A percentile compares a stretch with the other conserved stretches of the same genome.
phyloP scores from a whole-genome alignment of 176 grass and related monocot genomes.

The Hyparrhenia diplandra region DNA sequence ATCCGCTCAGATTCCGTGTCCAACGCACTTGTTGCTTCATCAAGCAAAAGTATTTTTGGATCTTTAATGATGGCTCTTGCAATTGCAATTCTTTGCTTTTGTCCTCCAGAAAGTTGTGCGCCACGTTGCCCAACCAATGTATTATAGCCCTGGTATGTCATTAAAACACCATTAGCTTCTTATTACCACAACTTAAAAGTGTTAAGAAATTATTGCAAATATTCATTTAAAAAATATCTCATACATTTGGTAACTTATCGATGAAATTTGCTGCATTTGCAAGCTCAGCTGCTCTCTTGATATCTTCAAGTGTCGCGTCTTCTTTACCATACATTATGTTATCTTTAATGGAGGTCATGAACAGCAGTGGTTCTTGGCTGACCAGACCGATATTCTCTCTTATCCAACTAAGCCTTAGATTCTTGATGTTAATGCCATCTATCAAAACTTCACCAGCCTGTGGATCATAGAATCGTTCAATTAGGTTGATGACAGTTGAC shows the following conservation, averaged over 20 bases:
- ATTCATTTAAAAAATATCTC: not conserved
- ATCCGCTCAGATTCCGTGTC: conserved; percentile 71
- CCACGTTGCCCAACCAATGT: conserved; percentile 85
- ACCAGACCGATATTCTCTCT: conserved; percentile 73
- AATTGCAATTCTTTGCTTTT: conserved; percentile 84
- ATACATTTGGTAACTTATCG: conserved; percentile 70
- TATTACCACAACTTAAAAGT: not conserved
- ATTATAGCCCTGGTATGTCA: conserved; percentile 50
- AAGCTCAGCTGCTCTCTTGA: conserved; percentile 69
- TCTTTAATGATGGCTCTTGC: conserved; percentile 82
- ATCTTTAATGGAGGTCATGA: conserved; percentile 77
- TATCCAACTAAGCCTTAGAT: conserved; percentile 54
- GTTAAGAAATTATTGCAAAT: not conserved
- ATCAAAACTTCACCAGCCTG: conserved; percentile 73
- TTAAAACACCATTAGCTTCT: not conserved
- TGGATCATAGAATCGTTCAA: conserved; percentile 79
- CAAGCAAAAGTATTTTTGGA: conserved; percentile 74
- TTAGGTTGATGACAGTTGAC: conserved; percentile 77
- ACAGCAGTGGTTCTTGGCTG: conserved; percentile 84
- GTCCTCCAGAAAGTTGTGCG: conserved; percentile 74
- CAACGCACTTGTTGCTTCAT: conserved; percentile 87
- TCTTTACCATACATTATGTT: conserved; percentile 81
- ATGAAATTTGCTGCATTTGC: conserved; percentile 76
- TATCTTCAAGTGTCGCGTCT: conserved; percentile 71
- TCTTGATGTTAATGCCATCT: conserved; percentile 72